phyloP scores from a whole-genome alignment of 2,329 filamentous ascomycete genomes.

The Neonectria coccinea region DNA sequence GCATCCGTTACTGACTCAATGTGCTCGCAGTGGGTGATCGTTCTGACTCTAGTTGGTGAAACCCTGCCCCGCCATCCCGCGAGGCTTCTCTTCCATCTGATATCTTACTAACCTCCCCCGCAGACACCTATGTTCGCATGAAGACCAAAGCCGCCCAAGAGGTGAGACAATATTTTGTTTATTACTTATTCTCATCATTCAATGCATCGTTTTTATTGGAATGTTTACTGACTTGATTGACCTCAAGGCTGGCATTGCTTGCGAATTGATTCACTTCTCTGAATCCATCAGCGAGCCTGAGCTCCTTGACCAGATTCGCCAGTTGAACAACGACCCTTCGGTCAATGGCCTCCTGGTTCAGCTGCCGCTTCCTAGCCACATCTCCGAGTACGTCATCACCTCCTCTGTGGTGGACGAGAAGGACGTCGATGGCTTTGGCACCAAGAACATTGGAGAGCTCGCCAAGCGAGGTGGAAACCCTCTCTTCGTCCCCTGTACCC shows the following conservation, averaged over 20 bases:
- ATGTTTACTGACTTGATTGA: conserved; percentile 2
- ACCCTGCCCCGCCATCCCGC: conserved; percentile 39
- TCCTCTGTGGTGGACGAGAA: conserved; percentile 93
- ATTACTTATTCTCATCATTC: not conserved
- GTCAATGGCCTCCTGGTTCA: conserved; percentile 96
- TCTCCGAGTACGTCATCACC: conserved; percentile 91
- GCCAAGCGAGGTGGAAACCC: conserved; percentile 94
- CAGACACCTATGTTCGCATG: conserved; percentile 99
- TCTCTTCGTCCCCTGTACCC: conserved; percentile 93
- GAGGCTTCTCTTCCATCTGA: conserved; percentile 18
- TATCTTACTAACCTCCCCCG: conserved; percentile 37
- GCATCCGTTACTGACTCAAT: conserved; percentile 40
- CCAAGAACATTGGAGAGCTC: conserved; percentile 93
- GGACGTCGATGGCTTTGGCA: conserved; percentile 97
- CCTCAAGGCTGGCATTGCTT: conserved; percentile 85
- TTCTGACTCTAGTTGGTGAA: conserved; percentile 81
- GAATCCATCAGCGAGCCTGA: conserved; percentile 86
- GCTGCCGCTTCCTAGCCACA: conserved; percentile 86
- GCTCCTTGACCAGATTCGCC: conserved; percentile 83
- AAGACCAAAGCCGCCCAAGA: conserved; percentile 97
- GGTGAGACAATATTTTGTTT: conserved; percentile 60
- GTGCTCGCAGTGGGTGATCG: conserved; percentile 80
- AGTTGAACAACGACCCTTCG: conserved; percentile 85
- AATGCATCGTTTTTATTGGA: conserved; percentile 9
- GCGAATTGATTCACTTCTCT: conserved; percentile 85